Evolutionary conservation across 805 yeast genomes (phyloP).

Genomic region (Barnettozyma salicaria): DNA sequence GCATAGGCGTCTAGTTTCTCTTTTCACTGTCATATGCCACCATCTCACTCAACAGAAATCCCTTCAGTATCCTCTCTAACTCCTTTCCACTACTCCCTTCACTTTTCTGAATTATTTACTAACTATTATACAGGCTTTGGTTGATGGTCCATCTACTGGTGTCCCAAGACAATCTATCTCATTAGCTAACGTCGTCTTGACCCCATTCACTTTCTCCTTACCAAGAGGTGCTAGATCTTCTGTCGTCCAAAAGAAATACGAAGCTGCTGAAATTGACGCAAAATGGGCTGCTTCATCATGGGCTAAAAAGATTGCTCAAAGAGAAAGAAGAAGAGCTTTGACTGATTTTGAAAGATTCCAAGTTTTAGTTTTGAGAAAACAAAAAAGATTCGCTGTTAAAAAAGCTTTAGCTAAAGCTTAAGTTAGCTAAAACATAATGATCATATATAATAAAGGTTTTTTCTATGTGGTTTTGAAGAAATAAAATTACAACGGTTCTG

Average conservation of each 20-base stretch:
- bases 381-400: conserved; percentile 90
- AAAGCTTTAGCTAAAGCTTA: conserved; percentile 97
- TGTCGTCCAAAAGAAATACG: conserved; percentile 87
- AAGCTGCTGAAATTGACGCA: conserved; percentile 77
- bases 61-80: neutral
- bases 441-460: conserved; percentile 24
- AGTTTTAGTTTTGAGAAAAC: conserved; percentile 95
- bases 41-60: too few species aligned
- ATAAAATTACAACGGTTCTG: conserved; percentile 17
- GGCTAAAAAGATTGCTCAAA: conserved; percentile 98
- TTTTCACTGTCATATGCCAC: too few species aligned
- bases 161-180: conserved; percentile 89
- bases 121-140: conserved; percentile 55
- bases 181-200: conserved; percentile 84
- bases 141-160: conserved; percentile 90
- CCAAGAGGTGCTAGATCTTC: conserved; percentile 94
- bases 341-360: conserved; percentile 99
- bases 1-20: too few species aligned
- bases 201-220: conserved; percentile 83
- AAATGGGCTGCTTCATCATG: conserved; percentile 93
- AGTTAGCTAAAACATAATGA: conserved; percentile 12
- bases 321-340: conserved; percentile 87
- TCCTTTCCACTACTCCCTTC: neutral
- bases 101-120: conserved; percentile 17
- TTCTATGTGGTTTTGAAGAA: conserved; percentile 5